These are phyloP conservation scores for Bonnemaisonia californica DNA, from an alignment of 31 red algal species.

Conservation along the genomic window DNA sequence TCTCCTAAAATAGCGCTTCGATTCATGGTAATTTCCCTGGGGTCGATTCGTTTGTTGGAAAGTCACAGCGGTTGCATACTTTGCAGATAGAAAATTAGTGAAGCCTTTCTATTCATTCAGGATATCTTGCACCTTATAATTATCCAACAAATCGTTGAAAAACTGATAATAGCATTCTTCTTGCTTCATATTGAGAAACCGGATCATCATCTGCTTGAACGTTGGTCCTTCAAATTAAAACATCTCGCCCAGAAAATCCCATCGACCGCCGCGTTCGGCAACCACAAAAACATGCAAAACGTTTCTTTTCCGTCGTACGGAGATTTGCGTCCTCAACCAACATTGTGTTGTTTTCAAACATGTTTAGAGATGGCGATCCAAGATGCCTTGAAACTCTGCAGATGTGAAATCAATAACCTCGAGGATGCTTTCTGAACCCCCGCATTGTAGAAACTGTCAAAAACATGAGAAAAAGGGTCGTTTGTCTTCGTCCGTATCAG, in stretches of 20 bases:
- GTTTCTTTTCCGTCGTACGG: conserved; percentile 25
- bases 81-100: background rate
- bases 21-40: background rate
- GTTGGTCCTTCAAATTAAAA: conserved; percentile 35
- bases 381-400: conserved; percentile 11
- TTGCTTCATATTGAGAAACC: background rate
- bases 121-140: background rate
- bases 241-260: conserved; percentile 22
- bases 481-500: too few relatives aligned
- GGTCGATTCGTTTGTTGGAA: too few relatives aligned
- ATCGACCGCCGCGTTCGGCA: conserved; percentile 13
- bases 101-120: background rate
- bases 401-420: too few relatives aligned
- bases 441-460: too few relatives aligned
- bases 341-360: conserved; percentile 9
- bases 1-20: background rate
- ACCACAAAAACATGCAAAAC: conserved; percentile 27
- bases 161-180: conserved; percentile 2
- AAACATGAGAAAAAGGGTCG: too few relatives aligned
- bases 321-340: conserved; percentile 21
- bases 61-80: conserved; percentile 12
- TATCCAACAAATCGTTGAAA: too few relatives aligned
- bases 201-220: conserved; percentile 18
- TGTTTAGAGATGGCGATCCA: background rate
- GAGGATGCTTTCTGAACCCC: too few relatives aligned